These are phyloP conservation scores for Hymenochaete sp. DNA, from an alignment of 1,284 basidiomycete genomes.

Conservation along the genomic window DNA sequence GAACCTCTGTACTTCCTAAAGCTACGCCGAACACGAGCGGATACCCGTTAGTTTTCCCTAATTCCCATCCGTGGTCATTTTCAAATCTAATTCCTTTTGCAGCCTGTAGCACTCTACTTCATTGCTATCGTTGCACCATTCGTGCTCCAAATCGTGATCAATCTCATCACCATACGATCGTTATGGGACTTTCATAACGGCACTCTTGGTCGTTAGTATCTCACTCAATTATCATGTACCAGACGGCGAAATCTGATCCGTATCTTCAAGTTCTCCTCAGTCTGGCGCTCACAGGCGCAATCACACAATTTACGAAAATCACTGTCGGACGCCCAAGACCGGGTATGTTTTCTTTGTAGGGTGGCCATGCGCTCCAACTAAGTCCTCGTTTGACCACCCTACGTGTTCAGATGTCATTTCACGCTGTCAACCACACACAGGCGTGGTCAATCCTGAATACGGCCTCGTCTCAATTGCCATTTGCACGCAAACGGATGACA, in stretches of 20 bases:
- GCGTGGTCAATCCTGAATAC: slow-evolving; percentile 60
- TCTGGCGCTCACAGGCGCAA: slow-evolving; percentile 65
- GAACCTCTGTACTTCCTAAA: slow-evolving; percentile 31
- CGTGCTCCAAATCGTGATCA: slow-evolving; percentile 58
- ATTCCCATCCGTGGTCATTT: not conserved
- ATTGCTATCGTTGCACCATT: slow-evolving; percentile 63
- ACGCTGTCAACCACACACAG: slow-evolving; percentile 69
- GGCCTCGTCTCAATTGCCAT: slow-evolving; percentile 70
- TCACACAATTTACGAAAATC: slow-evolving; percentile 83
- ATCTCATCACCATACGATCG: slow-evolving; percentile 61
- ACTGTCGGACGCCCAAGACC: slow-evolving; percentile 87
- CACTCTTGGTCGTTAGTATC: slow-evolving; percentile 59
- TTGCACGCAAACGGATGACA: slow-evolving; percentile 63
- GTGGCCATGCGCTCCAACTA: no score
- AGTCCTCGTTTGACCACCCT: no score
- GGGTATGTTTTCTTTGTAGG: slow-evolving; percentile 34
- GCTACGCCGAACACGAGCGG: slow-evolving; percentile 67
- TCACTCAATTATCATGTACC: slow-evolving; percentile 18
- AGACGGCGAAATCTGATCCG: not conserved
- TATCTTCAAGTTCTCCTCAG: slow-evolving; percentile 54
- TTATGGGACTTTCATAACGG: slow-evolving; percentile 88
- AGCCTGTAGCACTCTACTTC: slow-evolving; percentile 54
- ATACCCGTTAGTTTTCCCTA: slow-evolving; percentile 53
- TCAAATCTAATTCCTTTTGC: slow-evolving; percentile 10
- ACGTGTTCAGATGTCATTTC: slow-evolving; percentile 57